Percentiles rank a stretch among this genome's conserved stretches.
These are phyloP conservation scores for Exophiala bonariae DNA, from an alignment of 2,329 filamentous ascomycete genomes.

Conservation along the genomic window DNA sequence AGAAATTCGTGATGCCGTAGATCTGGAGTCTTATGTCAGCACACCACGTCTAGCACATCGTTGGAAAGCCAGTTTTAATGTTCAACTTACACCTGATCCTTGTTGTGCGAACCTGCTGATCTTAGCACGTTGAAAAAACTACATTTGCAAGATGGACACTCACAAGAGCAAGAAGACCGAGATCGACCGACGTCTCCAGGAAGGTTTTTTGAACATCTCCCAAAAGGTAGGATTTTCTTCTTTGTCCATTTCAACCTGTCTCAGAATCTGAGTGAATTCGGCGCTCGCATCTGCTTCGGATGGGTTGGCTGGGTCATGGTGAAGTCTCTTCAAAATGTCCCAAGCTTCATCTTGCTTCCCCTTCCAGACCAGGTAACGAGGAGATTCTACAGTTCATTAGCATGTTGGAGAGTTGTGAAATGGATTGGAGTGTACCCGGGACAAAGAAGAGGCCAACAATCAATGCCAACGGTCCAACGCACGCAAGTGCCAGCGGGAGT, in stretches of 20 bases:
- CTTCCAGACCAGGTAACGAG: conserved; percentile 11
- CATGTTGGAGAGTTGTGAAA: neutral
- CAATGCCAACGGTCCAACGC: neutral
- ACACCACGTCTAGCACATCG: no score
- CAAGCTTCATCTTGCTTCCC: conserved; percentile 13
- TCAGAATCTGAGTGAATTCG: conserved; percentile 12
- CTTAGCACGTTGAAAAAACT: no score
- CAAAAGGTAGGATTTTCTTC: conserved; percentile 1
- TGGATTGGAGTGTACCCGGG: conserved; percentile 4
- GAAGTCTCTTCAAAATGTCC: conserved; percentile 9
- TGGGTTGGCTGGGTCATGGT: conserved; percentile 10
- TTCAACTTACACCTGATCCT: no score
- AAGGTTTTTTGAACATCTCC: conserved; percentile 16
- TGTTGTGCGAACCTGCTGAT: no score
- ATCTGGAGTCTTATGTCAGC: neutral
- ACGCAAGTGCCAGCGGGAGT: conserved; percentile 6
- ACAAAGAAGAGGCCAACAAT: conserved; percentile 11
- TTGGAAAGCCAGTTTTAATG: no score
- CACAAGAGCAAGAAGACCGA: conserved; percentile 8
- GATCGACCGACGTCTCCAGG: conserved; percentile 9
- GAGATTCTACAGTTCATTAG: conserved; percentile 11
- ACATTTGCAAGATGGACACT: no score
- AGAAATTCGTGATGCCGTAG: conserved; percentile 37
- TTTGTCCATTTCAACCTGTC: conserved; percentile 11
- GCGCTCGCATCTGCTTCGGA: neutral